Conservation (phyloP, 2,329 filamentous ascomycete genomes). For the Colletotrichum camelliae region DNA sequence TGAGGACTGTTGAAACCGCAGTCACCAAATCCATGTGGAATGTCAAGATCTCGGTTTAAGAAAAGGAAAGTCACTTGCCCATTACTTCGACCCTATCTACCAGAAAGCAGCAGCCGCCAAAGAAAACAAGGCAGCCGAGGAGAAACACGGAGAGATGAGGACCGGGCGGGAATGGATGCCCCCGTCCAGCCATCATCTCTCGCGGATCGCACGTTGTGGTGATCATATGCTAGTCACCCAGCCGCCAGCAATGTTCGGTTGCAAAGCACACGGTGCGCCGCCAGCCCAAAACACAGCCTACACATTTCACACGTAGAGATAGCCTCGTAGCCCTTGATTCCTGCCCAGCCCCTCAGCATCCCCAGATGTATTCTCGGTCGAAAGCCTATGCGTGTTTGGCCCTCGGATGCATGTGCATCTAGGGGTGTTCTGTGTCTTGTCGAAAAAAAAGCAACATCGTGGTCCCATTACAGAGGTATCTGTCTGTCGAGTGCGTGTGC, state of each 20-base stretch:
- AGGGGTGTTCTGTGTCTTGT: neutral
- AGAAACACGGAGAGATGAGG: neutral
- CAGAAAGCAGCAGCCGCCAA: conserved; percentile 11
- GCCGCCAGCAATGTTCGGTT: neutral
- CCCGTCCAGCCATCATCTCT: neutral
- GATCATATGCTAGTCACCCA: neutral
- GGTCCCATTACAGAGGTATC: conserved; percentile 21
- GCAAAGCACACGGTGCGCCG: conserved; percentile 12
- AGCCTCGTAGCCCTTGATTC: neutral
- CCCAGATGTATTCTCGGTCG: neutral
- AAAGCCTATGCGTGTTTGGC: neutral
- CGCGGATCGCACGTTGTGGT: neutral
- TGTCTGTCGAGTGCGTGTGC: conserved; percentile 17
- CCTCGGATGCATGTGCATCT: neutral
- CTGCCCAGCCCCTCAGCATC: neutral
- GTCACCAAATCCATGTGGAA: neutral
- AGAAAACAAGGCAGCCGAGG: neutral
- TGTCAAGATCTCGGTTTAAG: neutral
- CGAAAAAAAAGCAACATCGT: conserved; percentile 9
- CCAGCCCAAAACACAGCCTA: conserved; percentile 1
- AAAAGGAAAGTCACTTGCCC: conserved; percentile 13
- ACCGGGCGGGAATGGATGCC: neutral
- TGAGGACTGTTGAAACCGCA: neutral
- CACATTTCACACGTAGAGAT: conserved; percentile 1
- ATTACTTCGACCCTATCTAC: conserved; percentile 22